Evolutionary conservation across 495 filamentous ascomycete species (phyloP), one percentile per base, ranked within the genome.

Genomic region (Lichina pygmaea): DNA sequence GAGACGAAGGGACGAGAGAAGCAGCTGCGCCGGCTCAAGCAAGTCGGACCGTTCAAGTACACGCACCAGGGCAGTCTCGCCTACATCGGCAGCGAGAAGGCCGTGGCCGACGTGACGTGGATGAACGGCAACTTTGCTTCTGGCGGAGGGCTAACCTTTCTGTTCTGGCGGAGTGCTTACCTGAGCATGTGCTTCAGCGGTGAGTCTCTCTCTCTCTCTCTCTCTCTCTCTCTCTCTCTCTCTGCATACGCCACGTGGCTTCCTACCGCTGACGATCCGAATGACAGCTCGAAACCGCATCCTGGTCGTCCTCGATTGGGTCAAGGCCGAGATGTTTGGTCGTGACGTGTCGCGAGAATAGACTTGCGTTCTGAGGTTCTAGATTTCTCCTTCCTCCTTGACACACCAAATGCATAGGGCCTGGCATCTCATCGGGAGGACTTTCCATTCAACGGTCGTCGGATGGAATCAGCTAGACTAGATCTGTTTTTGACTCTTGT

Each of bases 181-280:
- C 66, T 99, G 61, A 91, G 78, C 71, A 99, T 99, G 89, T 94
- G 86, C 72, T 99, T 95, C 60, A 93, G 85, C 72, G 81, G 81
- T 83, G 71, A 70, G 79, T 77, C 54, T 49, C 44, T 17, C 45
- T 33, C 47, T 42, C 45, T 45, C 31, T 15, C 24, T 31, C 7
- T 46, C 33, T 46, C 6, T 16, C 39, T 9, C 16, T 47, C 30
- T 12, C 44, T 2, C 15, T 33, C 45, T 13, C 24, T 24, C 24
- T 4, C 24, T 24, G 4, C 24, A 4, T 24, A 24, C 24, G 1
- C 4, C 2, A 24, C 4, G 24, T 24, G 24, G 24, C 1, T 24
- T 24, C 24, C 24, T 4, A 24, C 24, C 24, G 4, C 24, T 24
- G 24, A 24, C 24, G 4, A 2, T 24, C 4, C 2, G 24, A 24